phyloP scores from a whole-genome alignment of 1,284 basidiomycete species.

The Cutaneotrichosporon dermatis region DNA sequence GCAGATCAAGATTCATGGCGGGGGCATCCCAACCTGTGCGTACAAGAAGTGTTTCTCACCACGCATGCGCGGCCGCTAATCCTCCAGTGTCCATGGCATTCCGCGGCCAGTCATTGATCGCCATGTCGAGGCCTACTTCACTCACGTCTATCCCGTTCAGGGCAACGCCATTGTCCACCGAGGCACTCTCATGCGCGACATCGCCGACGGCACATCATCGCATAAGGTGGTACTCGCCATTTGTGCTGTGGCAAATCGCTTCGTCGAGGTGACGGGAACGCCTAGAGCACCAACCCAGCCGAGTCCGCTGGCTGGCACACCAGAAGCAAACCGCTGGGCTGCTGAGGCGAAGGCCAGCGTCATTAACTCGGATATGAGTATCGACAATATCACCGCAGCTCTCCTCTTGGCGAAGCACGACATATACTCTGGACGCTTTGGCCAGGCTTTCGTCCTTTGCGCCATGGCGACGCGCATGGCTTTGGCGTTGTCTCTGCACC shows the following conservation, averaged over 20 bases:
- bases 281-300: background rate
- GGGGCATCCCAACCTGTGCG: background rate
- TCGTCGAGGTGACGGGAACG: conserved; percentile 9
- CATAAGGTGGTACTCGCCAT: conserved; percentile 19
- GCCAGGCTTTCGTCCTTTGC: conserved; percentile 14
- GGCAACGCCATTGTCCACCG: conserved; percentile 23
- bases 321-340: conserved; percentile 17
- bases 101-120: conserved; percentile 14
- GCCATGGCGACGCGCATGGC: conserved; percentile 19
- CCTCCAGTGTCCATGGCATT: conserved; percentile 14
- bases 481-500: conserved; percentile 16
- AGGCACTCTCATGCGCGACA: conserved; percentile 15
- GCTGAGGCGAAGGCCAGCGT: conserved; percentile 18
- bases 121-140: conserved; percentile 23
- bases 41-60: background rate
- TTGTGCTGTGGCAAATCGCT: conserved; percentile 21
- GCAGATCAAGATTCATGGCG: conserved; percentile 1
- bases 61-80: no score
- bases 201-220: conserved; percentile 12
- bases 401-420: conserved; percentile 26
- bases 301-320: background rate
- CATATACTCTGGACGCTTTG: conserved; percentile 19
- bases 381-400: conserved; percentile 19
- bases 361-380: conserved; percentile 18
- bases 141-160: conserved; percentile 20